Conservation (phyloP, 371 early-diverging fungal species). For the Mortierella sp. region DNA sequence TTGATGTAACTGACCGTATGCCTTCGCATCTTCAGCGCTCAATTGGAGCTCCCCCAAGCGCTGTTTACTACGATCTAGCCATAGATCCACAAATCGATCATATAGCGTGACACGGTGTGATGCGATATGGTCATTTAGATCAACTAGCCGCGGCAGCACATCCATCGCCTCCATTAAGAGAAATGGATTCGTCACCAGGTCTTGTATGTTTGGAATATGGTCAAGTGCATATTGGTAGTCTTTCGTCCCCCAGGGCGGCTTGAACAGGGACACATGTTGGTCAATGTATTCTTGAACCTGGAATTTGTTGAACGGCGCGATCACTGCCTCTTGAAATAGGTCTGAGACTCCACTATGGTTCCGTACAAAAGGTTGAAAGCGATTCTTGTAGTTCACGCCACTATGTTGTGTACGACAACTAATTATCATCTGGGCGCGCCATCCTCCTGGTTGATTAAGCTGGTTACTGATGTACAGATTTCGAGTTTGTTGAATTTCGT, state of each 20-base stretch:
- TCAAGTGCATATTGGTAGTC: not conserved
- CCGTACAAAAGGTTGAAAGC: constrained; percentile 2
- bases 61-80: not conserved
- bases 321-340: constrained; percentile 4
- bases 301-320: constrained; percentile 3
- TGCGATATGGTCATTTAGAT: not conserved
- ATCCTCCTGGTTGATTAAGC: no score
- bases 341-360: not conserved
- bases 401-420: constrained; percentile 14
- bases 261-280: not conserved
- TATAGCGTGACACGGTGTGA: not conserved
- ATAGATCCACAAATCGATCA: not conserved
- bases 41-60: no score
- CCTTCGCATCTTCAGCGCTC: not conserved
- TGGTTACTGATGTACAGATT: constrained; percentile 9
- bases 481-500: not conserved
- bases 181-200: not conserved
- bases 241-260: not conserved
- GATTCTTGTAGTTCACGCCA: constrained; percentile 2
- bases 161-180: not conserved
- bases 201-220: not conserved
- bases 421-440: no score
- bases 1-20: not conserved
- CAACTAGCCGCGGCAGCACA: not conserved
- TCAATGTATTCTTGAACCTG: constrained; percentile 13